phyloP scores from a whole-genome alignment of 495 filamentous ascomycete genomes.

The Trichocladium uniseriatum region DNA sequence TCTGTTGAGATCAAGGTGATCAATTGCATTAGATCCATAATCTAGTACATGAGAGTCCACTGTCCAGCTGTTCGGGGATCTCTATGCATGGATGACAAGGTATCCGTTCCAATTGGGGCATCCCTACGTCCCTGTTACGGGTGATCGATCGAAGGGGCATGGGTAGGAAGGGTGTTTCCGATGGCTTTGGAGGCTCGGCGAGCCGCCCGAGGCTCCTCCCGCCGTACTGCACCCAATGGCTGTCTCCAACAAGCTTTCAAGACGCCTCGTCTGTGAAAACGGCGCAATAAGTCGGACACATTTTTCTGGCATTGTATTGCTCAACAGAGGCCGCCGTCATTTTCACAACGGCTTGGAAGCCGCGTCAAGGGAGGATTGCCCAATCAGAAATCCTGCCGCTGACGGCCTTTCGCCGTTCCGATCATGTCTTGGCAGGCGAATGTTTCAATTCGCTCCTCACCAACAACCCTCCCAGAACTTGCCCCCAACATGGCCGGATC shows the following conservation, averaged over 20 bases:
- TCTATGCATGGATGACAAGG: neutral
- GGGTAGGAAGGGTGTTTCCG: no score
- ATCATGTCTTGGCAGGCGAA: constrained; percentile 5
- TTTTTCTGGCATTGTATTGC: constrained; percentile 5
- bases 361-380: neutral
- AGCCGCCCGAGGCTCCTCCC: no score
- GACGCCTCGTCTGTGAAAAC: neutral
- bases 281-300: constrained; percentile 2
- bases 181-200: no score
- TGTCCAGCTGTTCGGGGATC: neutral
- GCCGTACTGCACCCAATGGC: constrained; percentile 17
- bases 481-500: constrained; percentile 6
- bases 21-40: no score
- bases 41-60: constrained; percentile 7
- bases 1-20: no score
- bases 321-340: constrained; percentile 19
- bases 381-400: constrained; percentile 3
- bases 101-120: no score
- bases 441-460: neutral
- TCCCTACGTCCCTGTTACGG: no score
- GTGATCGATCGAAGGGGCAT: no score
- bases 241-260: neutral
- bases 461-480: neutral
- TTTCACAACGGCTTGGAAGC: neutral
- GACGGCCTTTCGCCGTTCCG: neutral